These are phyloP conservation scores for Sphagnum tenellum DNA, from an alignment of 225 moss, liverwort and hornwort species.

Conservation along the genomic window DNA sequence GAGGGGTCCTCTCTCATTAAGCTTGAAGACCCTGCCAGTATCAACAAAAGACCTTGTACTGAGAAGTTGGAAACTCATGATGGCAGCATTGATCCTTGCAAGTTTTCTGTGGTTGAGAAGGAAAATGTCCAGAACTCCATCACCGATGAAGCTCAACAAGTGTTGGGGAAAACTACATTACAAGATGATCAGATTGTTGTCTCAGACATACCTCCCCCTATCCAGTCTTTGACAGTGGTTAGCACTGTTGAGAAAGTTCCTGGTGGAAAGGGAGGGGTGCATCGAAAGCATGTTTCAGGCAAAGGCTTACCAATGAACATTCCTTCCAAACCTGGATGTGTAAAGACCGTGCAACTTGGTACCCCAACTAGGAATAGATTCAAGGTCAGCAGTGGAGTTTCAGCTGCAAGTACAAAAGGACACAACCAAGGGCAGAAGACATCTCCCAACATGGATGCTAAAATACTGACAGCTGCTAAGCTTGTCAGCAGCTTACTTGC, in stretches of 20 bases:
- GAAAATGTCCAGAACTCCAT: slow-evolving; percentile 18
- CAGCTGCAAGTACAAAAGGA: background rate
- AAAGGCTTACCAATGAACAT: background rate
- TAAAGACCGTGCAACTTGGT: slow-evolving; percentile 7
- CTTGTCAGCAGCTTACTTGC: slow-evolving; percentile 7
- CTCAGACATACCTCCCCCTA: too few species aligned
- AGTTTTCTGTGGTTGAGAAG: slow-evolving; percentile 28
- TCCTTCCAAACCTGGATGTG: slow-evolving; percentile 1
- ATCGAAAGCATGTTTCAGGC: slow-evolving; percentile 17
- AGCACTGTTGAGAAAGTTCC: background rate
- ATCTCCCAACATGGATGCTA: slow-evolving; percentile 12
- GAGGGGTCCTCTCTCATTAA: slow-evolving; percentile 18
- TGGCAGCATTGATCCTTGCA: slow-evolving; percentile 30
- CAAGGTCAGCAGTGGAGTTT: slow-evolving; percentile 8
- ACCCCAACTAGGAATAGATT: slow-evolving; percentile 26
- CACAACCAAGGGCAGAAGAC: slow-evolving; percentile 16
- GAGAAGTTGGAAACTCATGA: slow-evolving; percentile 23
- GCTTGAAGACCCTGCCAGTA: slow-evolving; percentile 18
- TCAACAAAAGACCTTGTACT: slow-evolving; percentile 13
- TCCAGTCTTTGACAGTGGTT: background rate
- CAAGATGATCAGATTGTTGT: too few species aligned
- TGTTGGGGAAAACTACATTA: too few species aligned
- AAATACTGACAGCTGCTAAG: slow-evolving; percentile 11
- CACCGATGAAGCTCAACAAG: slow-evolving; percentile 2
- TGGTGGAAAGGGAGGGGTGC: slow-evolving; percentile 15